Evolutionary conservation across 805 yeast genomes (phyloP).

Genomic region (Priceomyces carsonii): DNA sequence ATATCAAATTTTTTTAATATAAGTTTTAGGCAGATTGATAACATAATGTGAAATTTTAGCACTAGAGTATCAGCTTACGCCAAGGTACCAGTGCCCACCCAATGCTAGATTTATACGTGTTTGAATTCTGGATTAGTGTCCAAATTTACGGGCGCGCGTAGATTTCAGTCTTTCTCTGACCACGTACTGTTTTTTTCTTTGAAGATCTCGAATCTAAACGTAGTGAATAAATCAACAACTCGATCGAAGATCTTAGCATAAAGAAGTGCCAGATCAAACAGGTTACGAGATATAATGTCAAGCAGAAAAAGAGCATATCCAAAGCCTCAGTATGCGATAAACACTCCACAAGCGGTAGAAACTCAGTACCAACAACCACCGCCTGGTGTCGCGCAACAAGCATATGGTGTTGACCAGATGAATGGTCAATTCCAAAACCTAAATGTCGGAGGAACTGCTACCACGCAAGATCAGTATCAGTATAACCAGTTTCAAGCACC

Average conservation of each 20-base stretch:
- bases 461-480: slow-evolving; percentile 13
- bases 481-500: slow-evolving; percentile 20
- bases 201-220: not conserved
- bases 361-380: slow-evolving; percentile 17
- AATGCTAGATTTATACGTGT: too few species aligned
- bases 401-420: slow-evolving; percentile 35
- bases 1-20: too few species aligned
- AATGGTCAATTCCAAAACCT: slow-evolving; percentile 33
- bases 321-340: slow-evolving; percentile 44
- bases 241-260: not conserved
- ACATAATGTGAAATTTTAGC: too few species aligned
- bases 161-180: slow-evolving; percentile 7
- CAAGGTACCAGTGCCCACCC: too few species aligned
- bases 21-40: too few species aligned
- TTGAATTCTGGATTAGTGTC: not conserved
- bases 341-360: slow-evolving; percentile 20
- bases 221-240: not conserved
- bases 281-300: slow-evolving; percentile 24
- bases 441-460: slow-evolving; percentile 23
- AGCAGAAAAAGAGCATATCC: slow-evolving; percentile 50
- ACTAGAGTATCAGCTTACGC: too few species aligned
- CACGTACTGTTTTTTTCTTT: slow-evolving; percentile 6
- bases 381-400: slow-evolving; percentile 5
- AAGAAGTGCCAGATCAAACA: not conserved
- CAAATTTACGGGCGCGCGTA: slow-evolving; percentile 3